phyloP scores from a whole-genome alignment of 2,329 filamentous ascomycete genomes.

The Cladophialophora yegresii region DNA sequence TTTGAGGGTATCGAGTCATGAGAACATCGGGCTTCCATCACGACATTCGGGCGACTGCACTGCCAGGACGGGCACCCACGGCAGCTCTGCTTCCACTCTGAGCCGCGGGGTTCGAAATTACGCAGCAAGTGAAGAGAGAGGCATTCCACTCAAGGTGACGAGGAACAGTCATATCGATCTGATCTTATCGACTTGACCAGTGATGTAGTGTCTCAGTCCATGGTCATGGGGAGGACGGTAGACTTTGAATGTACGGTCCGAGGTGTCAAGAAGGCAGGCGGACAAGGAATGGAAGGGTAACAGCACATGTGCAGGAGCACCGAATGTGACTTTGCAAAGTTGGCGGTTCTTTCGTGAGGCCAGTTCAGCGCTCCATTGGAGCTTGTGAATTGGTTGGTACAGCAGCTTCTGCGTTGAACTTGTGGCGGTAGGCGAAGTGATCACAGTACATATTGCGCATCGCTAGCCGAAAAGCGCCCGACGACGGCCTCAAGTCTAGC shows the following conservation, averaged over 20 bases:
- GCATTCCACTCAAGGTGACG: neutral
- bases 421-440: neutral
- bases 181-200: neutral
- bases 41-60: neutral
- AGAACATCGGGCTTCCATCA: neutral
- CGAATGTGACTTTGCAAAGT: neutral
- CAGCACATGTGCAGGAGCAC: neutral
- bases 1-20: neutral
- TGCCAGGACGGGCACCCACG: neutral
- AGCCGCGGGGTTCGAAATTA: neutral
- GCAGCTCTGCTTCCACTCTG: neutral
- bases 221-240: neutral
- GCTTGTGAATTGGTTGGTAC: neutral
- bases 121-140: neutral
- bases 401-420: neutral
- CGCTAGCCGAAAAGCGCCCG: neutral
- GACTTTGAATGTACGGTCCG: neutral
- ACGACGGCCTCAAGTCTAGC: neutral
- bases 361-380: neutral
- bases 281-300: neutral
- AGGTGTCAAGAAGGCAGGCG: neutral
- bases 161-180: neutral
- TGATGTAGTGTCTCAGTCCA: neutral
- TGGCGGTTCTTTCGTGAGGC: neutral
- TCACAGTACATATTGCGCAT: neutral